Conservation (phyloP, 2,329 filamentous ascomycete genomes). For the Fusarium irregulare region DNA sequence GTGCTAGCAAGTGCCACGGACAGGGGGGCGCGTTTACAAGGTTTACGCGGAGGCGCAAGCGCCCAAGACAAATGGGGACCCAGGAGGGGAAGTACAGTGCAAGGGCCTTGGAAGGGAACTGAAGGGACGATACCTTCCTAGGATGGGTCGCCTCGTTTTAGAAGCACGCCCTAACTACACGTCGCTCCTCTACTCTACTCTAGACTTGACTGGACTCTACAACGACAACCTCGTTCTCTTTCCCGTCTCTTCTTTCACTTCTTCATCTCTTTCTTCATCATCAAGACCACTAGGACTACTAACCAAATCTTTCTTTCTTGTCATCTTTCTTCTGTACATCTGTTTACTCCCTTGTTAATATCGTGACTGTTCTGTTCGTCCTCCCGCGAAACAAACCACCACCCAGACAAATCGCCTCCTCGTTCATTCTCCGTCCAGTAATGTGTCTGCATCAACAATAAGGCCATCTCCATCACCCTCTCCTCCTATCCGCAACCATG, state of each 20-base stretch:
- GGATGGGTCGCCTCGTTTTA: slow-evolving; percentile 45
- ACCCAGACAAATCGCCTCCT: slow-evolving; percentile 29
- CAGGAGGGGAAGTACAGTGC: slow-evolving; percentile 25
- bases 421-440: slow-evolving; percentile 39
- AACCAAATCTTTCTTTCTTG: slow-evolving; percentile 3
- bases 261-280: slow-evolving; percentile 15
- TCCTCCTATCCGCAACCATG: slow-evolving; percentile 43
- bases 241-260: slow-evolving; percentile 23
- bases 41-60: slow-evolving; percentile 49
- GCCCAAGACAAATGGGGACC: slow-evolving; percentile 35
- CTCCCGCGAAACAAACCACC: slow-evolving; percentile 5
- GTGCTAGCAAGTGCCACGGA: slow-evolving; percentile 31
- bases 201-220: slow-evolving; percentile 5
- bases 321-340: not conserved
- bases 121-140: slow-evolving; percentile 41
- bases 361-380: slow-evolving; percentile 7
- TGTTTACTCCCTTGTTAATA: slow-evolving; percentile 7
- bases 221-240: slow-evolving; percentile 38
- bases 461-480: slow-evolving; percentile 40
- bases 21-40: slow-evolving; percentile 45
- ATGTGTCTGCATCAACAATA: slow-evolving; percentile 45
- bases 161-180: slow-evolving; percentile 42
- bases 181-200: slow-evolving; percentile 41
- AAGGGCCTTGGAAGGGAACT: slow-evolving; percentile 40
- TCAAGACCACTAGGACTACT: not conserved